Conservation (phyloP, 2,329 filamentous ascomycete species). For the Penicillium sp. region DNA sequence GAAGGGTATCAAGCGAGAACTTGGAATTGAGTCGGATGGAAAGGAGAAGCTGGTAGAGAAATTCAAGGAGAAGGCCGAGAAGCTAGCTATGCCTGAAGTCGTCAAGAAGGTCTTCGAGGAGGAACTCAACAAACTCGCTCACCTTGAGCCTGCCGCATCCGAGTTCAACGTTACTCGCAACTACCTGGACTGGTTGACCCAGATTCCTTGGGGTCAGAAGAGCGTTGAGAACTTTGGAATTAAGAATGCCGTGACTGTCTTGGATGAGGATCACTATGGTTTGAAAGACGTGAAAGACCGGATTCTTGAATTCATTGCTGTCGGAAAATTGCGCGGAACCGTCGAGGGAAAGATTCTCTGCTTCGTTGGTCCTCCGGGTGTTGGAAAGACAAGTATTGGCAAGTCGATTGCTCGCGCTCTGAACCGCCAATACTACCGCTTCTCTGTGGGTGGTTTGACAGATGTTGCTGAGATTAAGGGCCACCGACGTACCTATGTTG, state of each 20-base stretch:
- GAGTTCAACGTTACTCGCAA: conserved; percentile 99
- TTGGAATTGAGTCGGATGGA: conserved; percentile 95
- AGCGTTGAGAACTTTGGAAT: conserved; percentile 98
- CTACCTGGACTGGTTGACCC: conserved; percentile 97
- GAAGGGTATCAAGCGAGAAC: conserved; percentile 95
- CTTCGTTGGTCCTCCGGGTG: conserved; percentile 94
- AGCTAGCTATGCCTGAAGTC: conserved; percentile 93
- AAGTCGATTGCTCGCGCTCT: conserved; percentile 95
- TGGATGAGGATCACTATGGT: conserved; percentile 96
- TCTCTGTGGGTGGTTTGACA: conserved; percentile 94
- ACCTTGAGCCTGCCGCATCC: conserved; percentile 91
- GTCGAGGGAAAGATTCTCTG: conserved; percentile 98
- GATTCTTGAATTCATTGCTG: conserved; percentile 96
- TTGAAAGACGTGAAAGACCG: conserved; percentile 98
- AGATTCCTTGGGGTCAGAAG: conserved; percentile 95
- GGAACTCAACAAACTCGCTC: conserved; percentile 94
- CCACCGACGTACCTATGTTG: conserved; percentile 93
- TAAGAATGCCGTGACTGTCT: conserved; percentile 81
- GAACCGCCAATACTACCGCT: conserved; percentile 96
- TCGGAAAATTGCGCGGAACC: conserved; percentile 93
- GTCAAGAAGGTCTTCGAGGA: conserved; percentile 98
- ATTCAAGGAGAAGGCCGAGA: conserved; percentile 93
- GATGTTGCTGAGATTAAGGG: conserved; percentile 99
- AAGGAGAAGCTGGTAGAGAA: conserved; percentile 98
- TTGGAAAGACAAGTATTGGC: conserved; percentile 98